Evolutionary conservation across 208 protist species (phyloP).

Genomic region (Leptomonas seymouri): DNA sequence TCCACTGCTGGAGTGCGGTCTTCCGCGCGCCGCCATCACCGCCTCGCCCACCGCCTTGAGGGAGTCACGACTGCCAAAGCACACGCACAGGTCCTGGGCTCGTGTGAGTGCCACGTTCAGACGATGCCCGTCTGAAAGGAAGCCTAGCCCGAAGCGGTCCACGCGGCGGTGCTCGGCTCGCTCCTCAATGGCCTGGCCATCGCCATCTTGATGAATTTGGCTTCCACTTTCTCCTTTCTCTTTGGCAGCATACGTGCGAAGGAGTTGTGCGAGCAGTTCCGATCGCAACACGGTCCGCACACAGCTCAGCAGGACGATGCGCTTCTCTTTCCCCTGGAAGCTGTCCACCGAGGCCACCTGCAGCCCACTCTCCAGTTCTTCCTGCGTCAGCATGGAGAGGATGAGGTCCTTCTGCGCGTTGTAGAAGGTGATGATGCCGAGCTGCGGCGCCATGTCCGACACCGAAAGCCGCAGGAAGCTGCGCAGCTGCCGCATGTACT

Average conservation of each 20-base stretch:
- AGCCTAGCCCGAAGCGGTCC: conserved; percentile 67
- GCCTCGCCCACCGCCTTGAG: conserved; percentile 38
- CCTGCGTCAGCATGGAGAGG: conserved; percentile 35
- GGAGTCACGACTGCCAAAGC: conserved; percentile 62
- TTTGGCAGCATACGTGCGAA: conserved; percentile 7
- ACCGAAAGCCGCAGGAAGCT: conserved; percentile 48
- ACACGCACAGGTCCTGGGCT: conserved; percentile 78
- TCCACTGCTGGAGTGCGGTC: not conserved
- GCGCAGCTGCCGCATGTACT: conserved; percentile 73
- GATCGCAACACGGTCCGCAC: conserved; percentile 56
- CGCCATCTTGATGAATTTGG: conserved; percentile 12
- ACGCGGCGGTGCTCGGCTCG: conserved; percentile 17
- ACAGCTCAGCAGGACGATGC: conserved; percentile 92
- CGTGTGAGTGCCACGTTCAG: conserved; percentile 95
- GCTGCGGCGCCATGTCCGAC: conserved; percentile 52
- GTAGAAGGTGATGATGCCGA: conserved; percentile 90
- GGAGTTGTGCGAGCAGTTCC: conserved; percentile 23
- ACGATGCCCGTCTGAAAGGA: conserved; percentile 87
- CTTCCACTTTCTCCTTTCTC: conserved; percentile 32
- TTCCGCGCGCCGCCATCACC: conserved; percentile 2
- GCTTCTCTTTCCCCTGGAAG: conserved; percentile 95
- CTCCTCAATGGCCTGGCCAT: conserved; percentile 12
- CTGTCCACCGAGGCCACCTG: conserved; percentile 92
- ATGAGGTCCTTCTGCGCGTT: conserved; percentile 67
- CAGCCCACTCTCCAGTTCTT: conserved; percentile 62